Base-by-base conservation (phyloP, 202 grass and related monocot genomes). In the Carex sylvatica region DNA sequence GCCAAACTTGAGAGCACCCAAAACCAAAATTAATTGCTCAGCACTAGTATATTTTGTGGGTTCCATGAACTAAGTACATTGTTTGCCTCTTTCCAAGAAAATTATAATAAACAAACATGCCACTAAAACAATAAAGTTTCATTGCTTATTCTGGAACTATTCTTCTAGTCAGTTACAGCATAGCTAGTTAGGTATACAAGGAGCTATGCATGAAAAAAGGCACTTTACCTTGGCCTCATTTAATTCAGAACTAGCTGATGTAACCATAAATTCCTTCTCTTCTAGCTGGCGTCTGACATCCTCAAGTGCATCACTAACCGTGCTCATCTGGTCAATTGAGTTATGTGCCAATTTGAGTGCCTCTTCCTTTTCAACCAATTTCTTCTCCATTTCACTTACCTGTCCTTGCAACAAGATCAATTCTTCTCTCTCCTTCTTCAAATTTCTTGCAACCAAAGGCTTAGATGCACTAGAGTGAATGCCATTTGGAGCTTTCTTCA, bases 321-420 rank as follows among this genome's bases (percentile, higher is more conserved):
- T 82, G 65, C 60, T 89, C 47, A 89, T 87, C 75, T 85, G 84
- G 9, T 71, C 85, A 11, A 96, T 85, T 63, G 89, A 83, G 24
- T 82, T 88, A 54, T 96, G 89, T 0, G 89, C 91, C 9, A 89
- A 89, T 74, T 86, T 87, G 36, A 99, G 66, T 61, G 91, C 86
- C 83, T 89, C 92, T 69, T 99, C 96, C 81, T 99, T 99, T 74
- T 99, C 96, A 59, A 85, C 78, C 28, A 99, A 58, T 52, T 90
- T 90, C 18, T 74, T 88, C 16, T 93, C 89, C 54, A 99, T 79
- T 71, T 89, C 88, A 84, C 65, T 74, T 3, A 99, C 80, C 74
- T 95, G 91, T 47, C 87, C 96, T 62, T 87, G 89, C 81, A 99
- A 78, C 46, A 85, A 85, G 56, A 81, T 69, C 16, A 93, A 55